Evolutionary conservation across 2,329 filamentous ascomycete species (phyloP), one percentile per base, ranked within the genome.

Genomic region (Epichloe baconii): DNA sequence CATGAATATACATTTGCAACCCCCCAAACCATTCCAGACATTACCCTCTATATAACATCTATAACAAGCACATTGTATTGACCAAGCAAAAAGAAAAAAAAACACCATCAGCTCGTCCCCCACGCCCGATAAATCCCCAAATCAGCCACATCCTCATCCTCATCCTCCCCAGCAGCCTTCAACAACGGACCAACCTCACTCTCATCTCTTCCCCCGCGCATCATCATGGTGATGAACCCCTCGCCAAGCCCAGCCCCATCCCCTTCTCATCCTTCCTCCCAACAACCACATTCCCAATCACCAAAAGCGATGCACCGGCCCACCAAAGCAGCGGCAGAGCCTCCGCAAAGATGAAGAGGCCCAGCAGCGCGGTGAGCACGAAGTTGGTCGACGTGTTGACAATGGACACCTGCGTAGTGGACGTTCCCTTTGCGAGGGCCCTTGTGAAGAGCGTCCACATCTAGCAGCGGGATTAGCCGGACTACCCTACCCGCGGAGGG

Each of bases 361-460:
- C 85, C 19, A 90, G 71, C 6, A 90, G 56, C 7, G 86, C 86
- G 0, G 86, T 90, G 54, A 88, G 68, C 68, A 91, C 76, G 65
- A 91, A 91, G 68, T 91, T 91, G 52, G 84, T 76, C 14, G 84
- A 87, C 3, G 86, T 90, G 66, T 91, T 91, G 65, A 91, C 80
- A 63, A 91, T 84, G 57, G 80, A 84, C 47, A 90, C 86, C 61
- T 88, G 85, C 0, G 86, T 87, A 8, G 86, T 88, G 2, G 85
- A 88, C 52, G 78, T 77, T 14, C 85, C 85, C 17, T 78, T 76
- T 0, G 85, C 80, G n/a, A 91, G 77, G 49, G 86, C 86, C 47
- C 80, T 78, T 6, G 86, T 91, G 70, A 90, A 91, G 46, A 91
- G 76, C 0, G 83, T 81, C 86, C 86, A 91, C 86, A 91, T 91